Evolutionary conservation across 345 rosid genomes (phyloP).

Genomic region (Viola odorata): DNA sequence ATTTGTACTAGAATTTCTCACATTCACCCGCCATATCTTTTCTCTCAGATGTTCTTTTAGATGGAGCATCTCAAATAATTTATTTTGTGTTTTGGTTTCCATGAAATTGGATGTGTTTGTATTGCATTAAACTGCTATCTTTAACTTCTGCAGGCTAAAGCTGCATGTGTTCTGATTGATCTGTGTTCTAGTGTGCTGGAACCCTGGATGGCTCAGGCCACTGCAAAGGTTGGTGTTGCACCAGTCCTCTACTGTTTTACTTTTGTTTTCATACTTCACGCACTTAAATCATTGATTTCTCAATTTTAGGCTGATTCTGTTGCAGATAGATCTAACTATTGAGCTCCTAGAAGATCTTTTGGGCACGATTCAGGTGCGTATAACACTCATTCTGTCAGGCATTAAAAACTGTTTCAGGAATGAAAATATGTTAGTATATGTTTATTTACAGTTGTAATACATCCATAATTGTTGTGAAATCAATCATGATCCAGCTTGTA

Average conservation of each 20-base stretch:
- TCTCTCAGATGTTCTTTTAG: neutral
- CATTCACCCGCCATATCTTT: neutral
- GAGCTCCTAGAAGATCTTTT: conserved; percentile 78
- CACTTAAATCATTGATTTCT: conserved; percentile 8
- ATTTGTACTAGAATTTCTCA: neutral
- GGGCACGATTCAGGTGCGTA: conserved; percentile 65
- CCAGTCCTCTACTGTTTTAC: neutral
- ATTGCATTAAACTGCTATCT: conserved; percentile 10
- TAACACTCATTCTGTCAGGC: neutral
- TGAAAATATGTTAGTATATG: neutral
- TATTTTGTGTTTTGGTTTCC: too few relatives aligned
- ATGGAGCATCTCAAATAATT: neutral
- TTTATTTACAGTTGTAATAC: conserved; percentile 1
- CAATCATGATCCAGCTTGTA: too few relatives aligned
- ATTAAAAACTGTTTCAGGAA: neutral
- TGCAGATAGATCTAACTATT: conserved; percentile 62
- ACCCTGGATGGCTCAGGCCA: conserved; percentile 70
- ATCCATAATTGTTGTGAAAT: too few relatives aligned
- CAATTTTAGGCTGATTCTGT: conserved; percentile 16
- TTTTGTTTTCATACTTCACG: conserved; percentile 2
- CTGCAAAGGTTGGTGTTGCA: conserved; percentile 58
- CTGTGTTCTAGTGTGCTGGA: conserved; percentile 66
- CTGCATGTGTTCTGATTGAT: conserved; percentile 74
- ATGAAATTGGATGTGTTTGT: neutral
- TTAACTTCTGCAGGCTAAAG: conserved; percentile 58